Conservation (phyloP, 176 grass and related monocot genomes). For the Oryza officinalis region DNA sequence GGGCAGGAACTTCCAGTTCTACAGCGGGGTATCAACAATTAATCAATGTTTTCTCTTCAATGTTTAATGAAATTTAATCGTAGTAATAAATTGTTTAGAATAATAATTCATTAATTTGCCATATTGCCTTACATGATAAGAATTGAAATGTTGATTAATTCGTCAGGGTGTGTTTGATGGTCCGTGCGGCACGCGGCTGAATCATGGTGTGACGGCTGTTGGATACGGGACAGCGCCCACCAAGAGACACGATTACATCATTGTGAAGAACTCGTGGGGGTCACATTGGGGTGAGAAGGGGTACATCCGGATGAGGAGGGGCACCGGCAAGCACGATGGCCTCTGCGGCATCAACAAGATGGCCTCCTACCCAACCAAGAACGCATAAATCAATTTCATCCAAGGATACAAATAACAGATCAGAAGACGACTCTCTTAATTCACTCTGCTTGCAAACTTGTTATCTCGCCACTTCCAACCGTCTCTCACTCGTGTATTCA, state of each 20-base stretch:
- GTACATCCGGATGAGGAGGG: conserved; percentile 87
- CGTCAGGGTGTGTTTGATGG: conserved; percentile 76
- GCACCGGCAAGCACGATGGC: conserved; percentile 48
- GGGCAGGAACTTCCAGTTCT: conserved; percentile 88
- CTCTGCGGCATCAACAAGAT: conserved; percentile 96
- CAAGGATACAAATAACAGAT: not conserved
- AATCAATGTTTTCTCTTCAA: too few species aligned
- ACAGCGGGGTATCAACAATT: conserved; percentile 53
- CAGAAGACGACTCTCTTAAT: too few species aligned
- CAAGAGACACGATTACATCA: conserved; percentile 75
- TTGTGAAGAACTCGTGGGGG: conserved; percentile 97
- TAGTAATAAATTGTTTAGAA: too few species aligned
- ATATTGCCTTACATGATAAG: too few species aligned
- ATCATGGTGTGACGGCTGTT: conserved; percentile 80
- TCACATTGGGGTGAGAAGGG: conserved; percentile 80
- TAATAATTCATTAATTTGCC: too few species aligned
- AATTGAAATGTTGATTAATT: too few species aligned
- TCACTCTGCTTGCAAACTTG: too few species aligned
- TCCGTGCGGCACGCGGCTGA: conserved; percentile 56
- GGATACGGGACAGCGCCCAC: conserved; percentile 56
- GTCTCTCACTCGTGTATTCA: not conserved
- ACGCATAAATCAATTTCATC: too few species aligned
- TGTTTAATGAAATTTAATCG: too few species aligned
- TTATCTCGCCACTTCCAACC: not conserved
- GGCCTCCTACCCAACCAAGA: conserved; percentile 90